Conservation (phyloP, 1,284 basidiomycete genomes). For the Apiotrichum sp. region DNA sequence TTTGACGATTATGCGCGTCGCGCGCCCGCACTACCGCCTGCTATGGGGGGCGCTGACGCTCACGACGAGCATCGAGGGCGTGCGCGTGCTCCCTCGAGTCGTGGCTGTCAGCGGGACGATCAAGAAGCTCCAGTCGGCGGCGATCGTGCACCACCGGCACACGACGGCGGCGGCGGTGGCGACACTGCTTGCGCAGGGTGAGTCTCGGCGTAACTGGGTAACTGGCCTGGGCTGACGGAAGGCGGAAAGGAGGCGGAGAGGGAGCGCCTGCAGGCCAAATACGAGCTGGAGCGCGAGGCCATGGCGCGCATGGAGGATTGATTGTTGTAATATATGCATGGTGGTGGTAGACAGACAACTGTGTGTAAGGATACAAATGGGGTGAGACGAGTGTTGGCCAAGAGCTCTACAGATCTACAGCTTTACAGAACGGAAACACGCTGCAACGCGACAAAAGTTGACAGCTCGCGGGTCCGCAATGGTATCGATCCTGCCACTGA, state of each 20-base stretch:
- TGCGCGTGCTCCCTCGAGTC: conserved; percentile 33
- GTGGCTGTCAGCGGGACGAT: conserved; percentile 42
- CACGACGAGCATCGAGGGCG: conserved; percentile 17
- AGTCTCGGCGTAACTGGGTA: not conserved
- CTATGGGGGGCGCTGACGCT: conserved; percentile 31
- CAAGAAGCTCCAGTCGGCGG: conserved; percentile 38
- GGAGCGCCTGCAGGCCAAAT: conserved; percentile 6
- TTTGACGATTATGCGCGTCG: conserved; percentile 39
- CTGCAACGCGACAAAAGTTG: conserved; percentile 6
- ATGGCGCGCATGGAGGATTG: conserved; percentile 12
- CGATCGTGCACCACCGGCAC: conserved; percentile 36
- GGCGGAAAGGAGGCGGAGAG: conserved; percentile 13
- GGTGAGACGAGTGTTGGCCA: not conserved
- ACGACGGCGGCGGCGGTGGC: conserved; percentile 24
- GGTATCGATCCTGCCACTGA: not conserved
- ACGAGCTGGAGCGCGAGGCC: conserved; percentile 11
- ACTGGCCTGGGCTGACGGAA: not conserved
- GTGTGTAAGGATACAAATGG: not conserved
- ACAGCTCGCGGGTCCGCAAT: conserved; percentile 7
- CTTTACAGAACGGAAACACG: conserved; percentile 9
- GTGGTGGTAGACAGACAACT: not conserved
- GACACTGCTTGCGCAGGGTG: conserved; percentile 13
- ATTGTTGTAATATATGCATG: conserved; percentile 16
- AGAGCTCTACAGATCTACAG: not conserved
- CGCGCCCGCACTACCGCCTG: conserved; percentile 37